Base-by-base conservation (phyloP, 73 alveolate species). In the Blepharisma stoltei region DNA sequence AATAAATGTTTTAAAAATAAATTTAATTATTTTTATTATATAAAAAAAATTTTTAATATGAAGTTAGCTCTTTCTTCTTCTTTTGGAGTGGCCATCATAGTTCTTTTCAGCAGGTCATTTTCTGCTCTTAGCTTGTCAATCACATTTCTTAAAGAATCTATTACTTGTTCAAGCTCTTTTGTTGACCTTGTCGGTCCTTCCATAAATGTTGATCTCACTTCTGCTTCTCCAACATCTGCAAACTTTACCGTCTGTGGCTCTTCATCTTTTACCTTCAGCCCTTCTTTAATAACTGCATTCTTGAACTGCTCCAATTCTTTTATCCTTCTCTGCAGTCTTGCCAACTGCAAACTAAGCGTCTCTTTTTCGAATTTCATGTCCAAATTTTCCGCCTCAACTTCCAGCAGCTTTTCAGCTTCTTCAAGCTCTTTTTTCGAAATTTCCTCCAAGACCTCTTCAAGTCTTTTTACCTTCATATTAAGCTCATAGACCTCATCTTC, bases 281-380 rank as follows among this genome's bases (percentile, higher is more conserved):
- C 41, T 32, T 32, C 41, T 32, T 32, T 32, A 1, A 32, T 32
- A 32, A 32, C 41, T 32, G 41, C n/a, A 52, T 14, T 11, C n/a
- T 55, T 86, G 48, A 76, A 86, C 53, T 76, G 55, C 54, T 86
- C 93, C 2, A 86, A 67, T 25, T 86, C 93, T 14, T 82, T 48
- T 32, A 86, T 69, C 41, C 84, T 55, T 55, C 76, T 81, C 71
- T 81, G 87, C 43, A 86, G 82, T 43, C 88, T 60, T 6, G 88
- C 83, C 54, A 73, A 55, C 49, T 86, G 78, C 5, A 81, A 68
- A 44, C 76, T 81, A 49, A 55, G 68, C 70, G 83, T 81, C 47
- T 86, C 93, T 38, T 81, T 86, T 21, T 81, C 76, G 78, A 81
- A 77, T 54, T 67, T 76, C 37, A 86, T 77, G 21, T 86, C 93